Base-by-base conservation (phyloP, 2,329 filamentous ascomycete genomes). In the Ophiostoma fasciatum region DNA sequence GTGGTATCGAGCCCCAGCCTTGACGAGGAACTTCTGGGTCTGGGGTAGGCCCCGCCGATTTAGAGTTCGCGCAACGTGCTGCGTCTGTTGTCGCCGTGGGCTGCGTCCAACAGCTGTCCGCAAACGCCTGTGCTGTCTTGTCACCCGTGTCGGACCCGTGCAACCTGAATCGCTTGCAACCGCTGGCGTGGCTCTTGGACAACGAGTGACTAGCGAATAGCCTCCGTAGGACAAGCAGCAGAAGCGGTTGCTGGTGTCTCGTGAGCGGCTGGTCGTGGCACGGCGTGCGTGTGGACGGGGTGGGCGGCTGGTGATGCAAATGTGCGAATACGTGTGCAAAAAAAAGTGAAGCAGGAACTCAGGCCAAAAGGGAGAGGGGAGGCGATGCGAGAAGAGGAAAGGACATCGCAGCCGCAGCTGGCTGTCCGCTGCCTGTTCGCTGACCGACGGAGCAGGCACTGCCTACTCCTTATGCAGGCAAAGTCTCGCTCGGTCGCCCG, bases 401-500 rank as follows among this genome's bases (percentile, higher is more conserved):
- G 15, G 12, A 27, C 30, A 41, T 40, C 38, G 35, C 39, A 35
- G 35, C 19, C 37, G 31, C 28, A 28, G 20, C n/a, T n/a, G n/a
- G n/a, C n/a, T n/a, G n/a, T n/a, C n/a, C n/a, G n/a, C n/a, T n/a
- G n/a, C n/a, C n/a, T n/a, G n/a, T n/a, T n/a, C n/a, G n/a, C n/a
- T n/a, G n/a, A n/a, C n/a, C n/a, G n/a, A n/a, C n/a, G 35, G 37
- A 42, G 18, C 35, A 40, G 33, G 36, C 31, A 44, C 36, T 30
- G 39, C 40, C 38, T 21, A n/a, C n/a, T n/a, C n/a, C n/a, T 17
- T 15, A 38, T 17, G 25, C 15, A 21, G 26, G 21, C 37, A 37
- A 37, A 39, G 37, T 37, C 37, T 37, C 34, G 5, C 31, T 45
- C 43, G 41, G 43, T 45, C 33, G 19, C 41, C 39, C 27, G 33